Evolutionary conservation across 2,329 filamentous ascomycete species (phyloP), one percentile per base, ranked within the genome.

Genomic region (Exophiala sideris): DNA sequence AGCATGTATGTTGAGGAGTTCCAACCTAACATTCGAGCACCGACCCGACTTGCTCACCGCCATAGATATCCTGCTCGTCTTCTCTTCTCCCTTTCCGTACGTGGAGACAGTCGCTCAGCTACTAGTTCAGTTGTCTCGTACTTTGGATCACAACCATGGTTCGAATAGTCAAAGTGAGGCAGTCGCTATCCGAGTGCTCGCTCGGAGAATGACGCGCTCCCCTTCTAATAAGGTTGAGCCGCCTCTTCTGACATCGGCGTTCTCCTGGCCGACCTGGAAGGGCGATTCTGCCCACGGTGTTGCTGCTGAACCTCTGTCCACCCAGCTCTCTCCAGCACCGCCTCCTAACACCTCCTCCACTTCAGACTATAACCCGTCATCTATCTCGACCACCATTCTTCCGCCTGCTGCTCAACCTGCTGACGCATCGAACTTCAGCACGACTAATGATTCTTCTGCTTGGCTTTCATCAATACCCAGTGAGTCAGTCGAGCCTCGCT

Each of bases 121-220:
- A 20, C 49, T 52, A 8, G 49, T 52, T n/a, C 29, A 52, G 40
- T 29, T 52, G 12, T 52, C 49, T 46, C 49, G 49, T 20, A 52
- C 24, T 8, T 20, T 52, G 9, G 49, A 52, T 20, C 49, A 52
- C 12, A 52, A 46, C 12, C 49, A 52, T 21, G 49, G 49, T 33
- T 52, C 49, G 8, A 44, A 52, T 21, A 52, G 40, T 33, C 49
- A 52, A 33, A 52, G 49, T 34, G 49, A 52, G 29, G 49, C 49
- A 41, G 49, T 52, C 11, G 49, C 49, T 7, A 39, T 52, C 10
- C 49, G 49, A 16, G 49, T 52, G 16, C 49, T 52, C 6, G 49
- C 49, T 11, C 24, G 49, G 9, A 46, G 49, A 38, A 52, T 52
- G 49, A 41, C 49, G 6, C 24, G 49, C 20, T 39, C 49, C 10